Evolutionary conservation across 1,139 yeast species (phyloP).

Genomic region (Yamadazyma pseudoaaseri): DNA sequence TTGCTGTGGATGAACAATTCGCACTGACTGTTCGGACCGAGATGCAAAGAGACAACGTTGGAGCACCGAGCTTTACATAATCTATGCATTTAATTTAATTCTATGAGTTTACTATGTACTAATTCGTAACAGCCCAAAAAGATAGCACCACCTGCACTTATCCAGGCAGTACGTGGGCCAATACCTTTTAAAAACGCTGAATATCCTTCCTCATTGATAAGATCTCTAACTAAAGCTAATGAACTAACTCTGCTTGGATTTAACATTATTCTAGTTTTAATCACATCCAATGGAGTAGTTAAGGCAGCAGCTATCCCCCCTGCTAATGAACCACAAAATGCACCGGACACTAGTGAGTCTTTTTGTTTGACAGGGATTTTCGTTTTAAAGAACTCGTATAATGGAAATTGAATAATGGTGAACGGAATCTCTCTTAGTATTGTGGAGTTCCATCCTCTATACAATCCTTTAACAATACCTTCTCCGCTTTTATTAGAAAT

Average conservation of each 20-base stretch:
- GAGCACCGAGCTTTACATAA: too few relatives aligned
- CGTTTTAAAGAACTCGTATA: constrained; percentile 78
- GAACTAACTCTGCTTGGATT: constrained; percentile 51
- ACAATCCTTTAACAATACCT: constrained; percentile 74
- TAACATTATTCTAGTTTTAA: constrained; percentile 90
- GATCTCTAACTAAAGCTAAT: constrained; percentile 39
- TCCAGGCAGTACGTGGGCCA: constrained; percentile 97
- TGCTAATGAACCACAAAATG: constrained; percentile 89
- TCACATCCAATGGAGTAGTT: constrained; percentile 91
- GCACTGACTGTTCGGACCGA: too few relatives aligned
- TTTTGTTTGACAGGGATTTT: constrained; percentile 41
- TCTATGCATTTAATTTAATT: neutral
- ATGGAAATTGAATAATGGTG: constrained; percentile 91
- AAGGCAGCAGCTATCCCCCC: constrained; percentile 94
- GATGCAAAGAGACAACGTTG: too few relatives aligned
- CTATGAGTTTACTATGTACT: constrained; percentile 32
- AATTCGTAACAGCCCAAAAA: constrained; percentile 91
- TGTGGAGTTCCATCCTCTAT: constrained; percentile 92
- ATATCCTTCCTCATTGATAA: constrained; percentile 65
- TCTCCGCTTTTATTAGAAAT: constrained; percentile 64
- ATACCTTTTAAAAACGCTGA: constrained; percentile 74
- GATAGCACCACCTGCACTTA: constrained; percentile 97
- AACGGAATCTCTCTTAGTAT: constrained; percentile 94
- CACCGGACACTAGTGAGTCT: constrained; percentile 71
- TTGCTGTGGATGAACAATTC: constrained; percentile 1